Percentiles rank a stretch among this genome's conserved stretches.
These are phyloP conservation scores for Anthracocystis setariae DNA, from an alignment of 1,284 basidiomycete genomes.

Conservation along the genomic window DNA sequence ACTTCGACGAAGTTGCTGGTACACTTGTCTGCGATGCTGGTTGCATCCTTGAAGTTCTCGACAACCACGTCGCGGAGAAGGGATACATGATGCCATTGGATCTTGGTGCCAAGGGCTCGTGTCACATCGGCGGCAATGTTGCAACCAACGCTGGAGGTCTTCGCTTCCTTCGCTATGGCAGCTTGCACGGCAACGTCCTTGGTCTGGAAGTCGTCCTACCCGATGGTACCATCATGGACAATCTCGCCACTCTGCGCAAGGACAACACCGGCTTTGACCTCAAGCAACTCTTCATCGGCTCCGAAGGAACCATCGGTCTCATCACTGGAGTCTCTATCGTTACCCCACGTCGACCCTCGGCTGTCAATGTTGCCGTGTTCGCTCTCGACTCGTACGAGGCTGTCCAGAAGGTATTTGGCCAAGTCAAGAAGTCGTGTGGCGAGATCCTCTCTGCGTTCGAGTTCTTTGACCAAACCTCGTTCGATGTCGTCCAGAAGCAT, in stretches of 20 bases:
- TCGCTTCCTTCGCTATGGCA: conserved; percentile 91
- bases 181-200: conserved; percentile 91
- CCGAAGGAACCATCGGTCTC: conserved; percentile 93
- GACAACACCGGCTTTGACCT: conserved; percentile 99
- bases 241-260: conserved; percentile 77
- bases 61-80: conserved; percentile 85
- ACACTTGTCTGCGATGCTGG: conserved; percentile 80
- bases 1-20: conserved; percentile 81
- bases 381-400: conserved; percentile 72
- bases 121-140: conserved; percentile 97
- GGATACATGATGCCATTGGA: conserved; percentile 98
- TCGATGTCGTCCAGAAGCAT: conserved; percentile 77
- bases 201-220: conserved; percentile 97
- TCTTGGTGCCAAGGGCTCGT: conserved; percentile 96
- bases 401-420: conserved; percentile 72
- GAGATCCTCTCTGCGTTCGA: conserved; percentile 99
- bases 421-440: conserved; percentile 77
- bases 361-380: conserved; percentile 72
- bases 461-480: conserved; percentile 89
- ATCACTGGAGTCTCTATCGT: conserved; percentile 95
- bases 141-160: conserved; percentile 98
- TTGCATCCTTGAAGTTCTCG: conserved; percentile 89
- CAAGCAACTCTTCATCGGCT: conserved; percentile 98
- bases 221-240: conserved; percentile 80
- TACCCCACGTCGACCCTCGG: conserved; percentile 83